These are phyloP conservation scores for Fusarium lateritium DNA, from an alignment of 2,329 filamentous ascomycete genomes.

Conservation along the genomic window DNA sequence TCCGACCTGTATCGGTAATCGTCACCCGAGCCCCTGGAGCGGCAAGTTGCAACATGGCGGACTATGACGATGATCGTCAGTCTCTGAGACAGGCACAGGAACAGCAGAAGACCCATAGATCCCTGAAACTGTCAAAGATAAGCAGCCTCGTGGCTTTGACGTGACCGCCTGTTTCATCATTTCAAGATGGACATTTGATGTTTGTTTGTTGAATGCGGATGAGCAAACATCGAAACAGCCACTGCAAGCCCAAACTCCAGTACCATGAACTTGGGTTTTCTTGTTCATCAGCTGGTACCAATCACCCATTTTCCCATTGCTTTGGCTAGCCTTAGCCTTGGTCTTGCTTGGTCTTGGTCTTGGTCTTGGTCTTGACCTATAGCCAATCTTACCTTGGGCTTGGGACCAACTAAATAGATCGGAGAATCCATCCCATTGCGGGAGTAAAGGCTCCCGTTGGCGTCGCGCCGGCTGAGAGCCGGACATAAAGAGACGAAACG, in stretches of 20 bases:
- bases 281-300: slow-evolving; percentile 24
- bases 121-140: slow-evolving; percentile 41
- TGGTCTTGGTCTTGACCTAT: background rate
- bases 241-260: slow-evolving; percentile 13
- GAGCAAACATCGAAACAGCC: slow-evolving; percentile 18
- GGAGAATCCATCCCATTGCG: slow-evolving; percentile 23
- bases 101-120: slow-evolving; percentile 11
- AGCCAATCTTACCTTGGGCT: slow-evolving; percentile 10
- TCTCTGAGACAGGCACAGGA: slow-evolving; percentile 38
- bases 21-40: slow-evolving; percentile 25
- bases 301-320: slow-evolving; percentile 13
- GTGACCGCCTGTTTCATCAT: slow-evolving; percentile 44
- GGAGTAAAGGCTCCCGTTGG: slow-evolving; percentile 26
- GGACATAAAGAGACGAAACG: slow-evolving; percentile 26
- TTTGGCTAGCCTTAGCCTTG: slow-evolving; percentile 17
- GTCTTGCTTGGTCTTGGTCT: background rate
- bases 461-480: slow-evolving; percentile 37
- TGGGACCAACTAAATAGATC: slow-evolving; percentile 23
- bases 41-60: slow-evolving; percentile 13
- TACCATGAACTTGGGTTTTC: slow-evolving; percentile 35
- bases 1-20: slow-evolving; percentile 21
- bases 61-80: slow-evolving; percentile 22
- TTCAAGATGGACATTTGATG: slow-evolving; percentile 17
- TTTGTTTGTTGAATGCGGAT: background rate
- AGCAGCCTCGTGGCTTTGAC: slow-evolving; percentile 22